Evolutionary conservation across 2,329 filamentous ascomycete species (phyloP).

Genomic region (Rhynchosporium graminicola): DNA sequence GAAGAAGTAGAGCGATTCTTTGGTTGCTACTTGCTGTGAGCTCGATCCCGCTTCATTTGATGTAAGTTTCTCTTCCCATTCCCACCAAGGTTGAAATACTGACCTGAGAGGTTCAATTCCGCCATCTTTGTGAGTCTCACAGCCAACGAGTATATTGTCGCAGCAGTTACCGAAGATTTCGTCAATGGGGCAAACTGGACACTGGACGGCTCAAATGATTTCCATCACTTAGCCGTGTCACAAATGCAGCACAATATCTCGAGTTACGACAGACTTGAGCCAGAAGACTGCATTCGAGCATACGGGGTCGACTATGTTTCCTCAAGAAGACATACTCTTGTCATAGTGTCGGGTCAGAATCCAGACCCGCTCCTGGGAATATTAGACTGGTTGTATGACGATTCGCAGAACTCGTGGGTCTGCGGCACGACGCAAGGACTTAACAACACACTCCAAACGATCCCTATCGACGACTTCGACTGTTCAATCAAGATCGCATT

Average conservation of each 20-base stretch:
- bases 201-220: conserved; percentile 16
- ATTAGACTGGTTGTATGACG: conserved; percentile 25
- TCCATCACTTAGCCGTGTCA: conserved; percentile 17
- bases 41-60: conserved; percentile 33
- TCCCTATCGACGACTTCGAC: conserved; percentile 26
- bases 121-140: conserved; percentile 30
- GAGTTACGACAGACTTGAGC: conserved; percentile 21
- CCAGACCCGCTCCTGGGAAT: conserved; percentile 24
- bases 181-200: conserved; percentile 27
- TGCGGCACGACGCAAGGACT: conserved; percentile 22
- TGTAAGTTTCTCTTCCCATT: conserved; percentile 20
- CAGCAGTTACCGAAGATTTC: conserved; percentile 26
- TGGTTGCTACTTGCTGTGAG: conserved; percentile 28
- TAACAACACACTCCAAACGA: conserved; percentile 22
- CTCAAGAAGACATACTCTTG: conserved; percentile 22
- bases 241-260: conserved; percentile 28
- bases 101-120: conserved; percentile 27
- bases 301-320: conserved; percentile 28
- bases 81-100: background rate
- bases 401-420: conserved; percentile 25
- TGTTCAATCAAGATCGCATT: conserved; percentile 21
- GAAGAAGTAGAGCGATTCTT: conserved; percentile 21
- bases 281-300: conserved; percentile 21
- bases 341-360: conserved; percentile 21
- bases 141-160: conserved; percentile 29